Evolutionary conservation across 129 eudicot genomes (phyloP).

Genomic region (Tagetes patula): DNA sequence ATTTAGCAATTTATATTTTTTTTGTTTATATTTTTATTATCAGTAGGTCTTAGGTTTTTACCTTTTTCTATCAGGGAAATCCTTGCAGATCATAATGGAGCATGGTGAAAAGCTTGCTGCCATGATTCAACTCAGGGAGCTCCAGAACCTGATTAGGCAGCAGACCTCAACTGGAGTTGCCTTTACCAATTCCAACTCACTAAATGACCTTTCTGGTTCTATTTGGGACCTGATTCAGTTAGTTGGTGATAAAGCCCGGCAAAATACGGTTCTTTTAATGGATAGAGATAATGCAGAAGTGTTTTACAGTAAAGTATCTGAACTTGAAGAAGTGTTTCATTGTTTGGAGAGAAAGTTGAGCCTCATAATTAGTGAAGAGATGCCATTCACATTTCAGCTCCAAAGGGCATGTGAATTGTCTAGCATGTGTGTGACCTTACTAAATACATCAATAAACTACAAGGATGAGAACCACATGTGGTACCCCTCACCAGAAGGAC

Average conservation of each 20-base stretch:
- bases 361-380: slow-evolving; percentile 49
- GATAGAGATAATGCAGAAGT: slow-evolving; percentile 98
- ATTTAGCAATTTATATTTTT: slow-evolving; percentile 6
- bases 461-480: slow-evolving; percentile 83
- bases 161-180: slow-evolving; percentile 41
- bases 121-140: slow-evolving; percentile 83
- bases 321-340: slow-evolving; percentile 73
- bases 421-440: slow-evolving; percentile 67
- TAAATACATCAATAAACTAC: slow-evolving; percentile 60
- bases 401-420: slow-evolving; percentile 80
- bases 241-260: slow-evolving; percentile 88
- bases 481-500: slow-evolving; percentile 91
- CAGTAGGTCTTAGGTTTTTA: neutral
- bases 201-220: slow-evolving; percentile 61
- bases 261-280: slow-evolving; percentile 86
- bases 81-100: slow-evolving; percentile 87
- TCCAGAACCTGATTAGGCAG: slow-evolving; percentile 68
- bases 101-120: slow-evolving; percentile 93
- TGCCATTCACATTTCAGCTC: slow-evolving; percentile 51
- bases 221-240: slow-evolving; percentile 92
- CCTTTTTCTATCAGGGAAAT: slow-evolving; percentile 51
- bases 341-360: slow-evolving; percentile 73
- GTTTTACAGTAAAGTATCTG: slow-evolving; percentile 88
- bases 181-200: slow-evolving; percentile 46
- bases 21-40: slow-evolving; percentile 11